Conservation (phyloP, 2,329 filamentous ascomycete genomes). For the Microsporum audouinii region DNA sequence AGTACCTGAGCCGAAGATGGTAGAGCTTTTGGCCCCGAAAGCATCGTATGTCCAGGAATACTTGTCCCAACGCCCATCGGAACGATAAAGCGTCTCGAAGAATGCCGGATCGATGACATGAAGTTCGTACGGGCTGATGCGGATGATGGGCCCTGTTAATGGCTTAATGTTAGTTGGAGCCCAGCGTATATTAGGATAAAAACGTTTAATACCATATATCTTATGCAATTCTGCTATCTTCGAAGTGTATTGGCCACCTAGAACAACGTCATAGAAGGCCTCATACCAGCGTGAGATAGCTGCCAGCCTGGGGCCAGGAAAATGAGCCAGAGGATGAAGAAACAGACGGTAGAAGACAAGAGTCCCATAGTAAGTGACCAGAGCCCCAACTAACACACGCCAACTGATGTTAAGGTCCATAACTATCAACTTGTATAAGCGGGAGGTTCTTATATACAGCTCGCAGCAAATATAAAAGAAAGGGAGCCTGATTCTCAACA, state of each 20-base stretch:
- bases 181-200: too few species aligned
- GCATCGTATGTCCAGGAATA: neutral
- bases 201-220: slow-evolving; percentile 17
- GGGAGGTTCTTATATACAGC: too few species aligned
- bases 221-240: slow-evolving; percentile 20
- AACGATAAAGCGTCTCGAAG: neutral
- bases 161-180: too few species aligned
- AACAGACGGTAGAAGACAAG: neutral
- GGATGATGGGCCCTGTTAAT: slow-evolving; percentile 15
- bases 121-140: slow-evolving; percentile 17
- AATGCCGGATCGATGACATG: slow-evolving; percentile 15
- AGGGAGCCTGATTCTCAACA: too few species aligned
- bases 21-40: slow-evolving; percentile 4
- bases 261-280: slow-evolving; percentile 20
- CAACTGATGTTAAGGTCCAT: neutral
- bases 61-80: neutral
- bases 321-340: slow-evolving; percentile 15
- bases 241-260: slow-evolving; percentile 17
- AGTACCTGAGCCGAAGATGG: slow-evolving; percentile 4
- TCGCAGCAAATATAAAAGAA: too few species aligned
- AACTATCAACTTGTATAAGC: neutral
- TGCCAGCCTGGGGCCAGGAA: slow-evolving; percentile 17
- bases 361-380: neutral
- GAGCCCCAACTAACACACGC: neutral
- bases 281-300: slow-evolving; percentile 21